These are phyloP conservation scores for Linnemannia elongata DNA, from an alignment of 192 early-diverging fungal genomes.

Conservation along the genomic window DNA sequence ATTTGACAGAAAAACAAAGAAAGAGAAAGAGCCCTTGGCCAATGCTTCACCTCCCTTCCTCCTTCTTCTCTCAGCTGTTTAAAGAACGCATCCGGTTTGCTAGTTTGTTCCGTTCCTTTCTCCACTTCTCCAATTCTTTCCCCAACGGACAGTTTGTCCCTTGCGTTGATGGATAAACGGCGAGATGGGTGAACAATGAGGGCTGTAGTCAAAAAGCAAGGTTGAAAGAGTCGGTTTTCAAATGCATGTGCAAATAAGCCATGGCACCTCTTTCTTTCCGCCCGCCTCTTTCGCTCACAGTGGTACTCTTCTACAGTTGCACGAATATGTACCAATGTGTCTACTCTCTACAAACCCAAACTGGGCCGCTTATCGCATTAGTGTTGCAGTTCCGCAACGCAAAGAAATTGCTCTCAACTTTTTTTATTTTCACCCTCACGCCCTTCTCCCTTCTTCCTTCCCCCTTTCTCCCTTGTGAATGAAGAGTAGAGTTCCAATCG, in stretches of 20 bases:
- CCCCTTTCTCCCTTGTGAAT: not conserved
- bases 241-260: conserved; percentile 1
- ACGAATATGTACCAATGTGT: conserved; percentile 1
- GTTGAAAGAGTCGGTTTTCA: not conserved
- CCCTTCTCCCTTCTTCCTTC: not conserved
- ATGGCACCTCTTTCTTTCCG: not conserved
- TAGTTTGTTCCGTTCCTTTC: not conserved
- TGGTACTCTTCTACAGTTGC: not conserved
- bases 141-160: no score
- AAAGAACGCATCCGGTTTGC: no score
- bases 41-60: not conserved
- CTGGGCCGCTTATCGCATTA: not conserved
- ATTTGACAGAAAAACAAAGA: no score
- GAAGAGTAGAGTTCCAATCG: not conserved
- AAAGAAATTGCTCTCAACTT: not conserved
- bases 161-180: not conserved
- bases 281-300: not conserved
- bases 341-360: not conserved
- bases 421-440: not conserved
- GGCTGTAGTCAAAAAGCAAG: not conserved
- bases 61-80: not conserved
- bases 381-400: conserved; percentile 1
- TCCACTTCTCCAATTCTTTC: not conserved
- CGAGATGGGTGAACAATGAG: not conserved
- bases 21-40: not conserved